phyloP scores from a whole-genome alignment of 192 early-diverging fungal species.

The Coemansia sp. region DNA sequence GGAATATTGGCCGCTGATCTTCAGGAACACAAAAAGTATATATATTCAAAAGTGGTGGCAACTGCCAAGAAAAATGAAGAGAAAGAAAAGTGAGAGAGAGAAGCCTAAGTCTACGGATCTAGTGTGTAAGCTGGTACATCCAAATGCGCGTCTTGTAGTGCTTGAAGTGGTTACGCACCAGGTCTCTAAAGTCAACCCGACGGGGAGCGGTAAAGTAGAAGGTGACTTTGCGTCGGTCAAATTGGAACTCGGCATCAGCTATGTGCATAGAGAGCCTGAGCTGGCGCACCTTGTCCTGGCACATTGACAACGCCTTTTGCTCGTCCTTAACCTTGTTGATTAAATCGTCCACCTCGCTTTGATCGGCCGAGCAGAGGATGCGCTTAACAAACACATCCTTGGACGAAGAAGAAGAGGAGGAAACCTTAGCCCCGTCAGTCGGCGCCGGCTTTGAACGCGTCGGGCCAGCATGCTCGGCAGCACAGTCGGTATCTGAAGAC shows the following conservation, averaged over 20 bases:
- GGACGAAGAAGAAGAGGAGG: constrained; percentile 10
- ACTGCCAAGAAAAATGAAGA: neutral
- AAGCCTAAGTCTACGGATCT: constrained; percentile 17
- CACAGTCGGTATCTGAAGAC: constrained; percentile 2
- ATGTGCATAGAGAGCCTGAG: constrained; percentile 94
- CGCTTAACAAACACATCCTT: constrained; percentile 91
- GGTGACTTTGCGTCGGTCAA: constrained; percentile 95
- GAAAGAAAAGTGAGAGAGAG: neutral
- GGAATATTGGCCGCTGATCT: neutral
- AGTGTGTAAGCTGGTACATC: constrained; percentile 67
- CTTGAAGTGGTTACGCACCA: constrained; percentile 95
- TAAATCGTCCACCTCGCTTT: constrained; percentile 79
- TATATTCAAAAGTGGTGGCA: neutral
- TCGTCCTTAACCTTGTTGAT: constrained; percentile 87
- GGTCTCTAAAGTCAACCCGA: constrained; percentile 94
- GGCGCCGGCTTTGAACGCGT: neutral
- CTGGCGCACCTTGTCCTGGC: constrained; percentile 87
- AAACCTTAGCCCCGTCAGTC: constrained; percentile 1
- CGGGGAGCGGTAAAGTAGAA: constrained; percentile 95
- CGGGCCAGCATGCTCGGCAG: neutral
- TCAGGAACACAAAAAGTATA: neutral
- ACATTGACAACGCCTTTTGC: constrained; percentile 81
- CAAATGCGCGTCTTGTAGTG: constrained; percentile 98
- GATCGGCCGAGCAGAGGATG: constrained; percentile 81
- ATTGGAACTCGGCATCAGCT: constrained; percentile 98